These are phyloP conservation scores for Capsicum rhomboideum DNA, from an alignment of 257 asterid species.

Conservation along the genomic window DNA sequence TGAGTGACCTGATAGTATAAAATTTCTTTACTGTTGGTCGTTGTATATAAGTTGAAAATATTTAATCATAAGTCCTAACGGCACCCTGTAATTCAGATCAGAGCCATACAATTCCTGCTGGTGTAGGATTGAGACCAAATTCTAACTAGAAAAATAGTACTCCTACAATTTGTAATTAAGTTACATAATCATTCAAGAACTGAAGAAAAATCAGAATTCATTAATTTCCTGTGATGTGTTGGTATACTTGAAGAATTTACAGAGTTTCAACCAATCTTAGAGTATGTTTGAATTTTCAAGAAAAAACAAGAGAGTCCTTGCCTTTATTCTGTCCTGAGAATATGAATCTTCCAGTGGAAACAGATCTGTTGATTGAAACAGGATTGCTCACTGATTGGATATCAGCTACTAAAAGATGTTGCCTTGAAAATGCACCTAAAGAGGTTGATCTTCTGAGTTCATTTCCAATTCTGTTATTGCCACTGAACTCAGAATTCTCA, in stretches of 20 bases:
- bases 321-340: constrained; percentile 30
- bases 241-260: constrained; percentile 1
- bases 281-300: constrained; percentile 20
- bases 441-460: constrained; percentile 31
- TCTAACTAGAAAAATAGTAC: background rate
- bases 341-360: constrained; percentile 38
- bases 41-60: too few species aligned
- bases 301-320: constrained; percentile 23
- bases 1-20: too few species aligned
- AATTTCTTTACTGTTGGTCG: too few species aligned
- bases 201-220: background rate
- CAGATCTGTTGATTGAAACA: constrained; percentile 35
- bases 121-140: background rate
- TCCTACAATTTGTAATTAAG: background rate
- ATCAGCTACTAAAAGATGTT: constrained; percentile 11
- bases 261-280: background rate
- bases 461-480: background rate
- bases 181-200: background rate
- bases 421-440: constrained; percentile 26
- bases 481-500: background rate
- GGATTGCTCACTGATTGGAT: constrained; percentile 16
- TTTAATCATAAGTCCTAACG: too few species aligned
- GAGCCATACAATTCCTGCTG: background rate
- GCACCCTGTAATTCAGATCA: background rate
- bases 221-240: background rate